Percentiles rank a stretch among this genome's conserved stretches.
Conservation (phyloP, 1,139 yeast species). For the Sugiyamaella castrensis region DNA sequence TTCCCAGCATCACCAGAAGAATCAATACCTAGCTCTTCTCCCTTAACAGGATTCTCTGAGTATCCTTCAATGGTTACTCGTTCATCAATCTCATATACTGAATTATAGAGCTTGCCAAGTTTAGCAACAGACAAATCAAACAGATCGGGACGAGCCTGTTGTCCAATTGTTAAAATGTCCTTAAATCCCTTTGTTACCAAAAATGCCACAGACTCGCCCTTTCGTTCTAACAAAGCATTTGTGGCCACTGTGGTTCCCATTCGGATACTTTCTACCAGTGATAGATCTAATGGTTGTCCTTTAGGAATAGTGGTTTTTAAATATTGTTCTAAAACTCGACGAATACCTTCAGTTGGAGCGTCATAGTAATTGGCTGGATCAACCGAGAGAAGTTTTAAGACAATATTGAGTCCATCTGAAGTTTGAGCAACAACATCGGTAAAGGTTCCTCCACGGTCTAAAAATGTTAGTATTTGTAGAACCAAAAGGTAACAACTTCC, state of each 20-base stretch:
- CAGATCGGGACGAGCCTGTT: constrained; percentile 69
- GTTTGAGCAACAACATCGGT: constrained; percentile 67
- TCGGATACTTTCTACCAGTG: constrained; percentile 54
- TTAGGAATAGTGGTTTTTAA: constrained; percentile 46
- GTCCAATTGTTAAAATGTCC: constrained; percentile 63
- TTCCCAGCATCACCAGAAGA: constrained; percentile 31
- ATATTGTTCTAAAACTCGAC: constrained; percentile 65
- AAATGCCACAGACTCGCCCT: constrained; percentile 63
- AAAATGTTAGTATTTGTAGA: background rate
- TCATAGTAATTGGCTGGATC: constrained; percentile 84
- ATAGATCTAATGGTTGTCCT: constrained; percentile 46
- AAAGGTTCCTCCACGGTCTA: constrained; percentile 66
- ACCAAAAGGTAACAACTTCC: too few species aligned
- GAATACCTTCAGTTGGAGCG: constrained; percentile 89
- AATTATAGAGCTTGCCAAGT: constrained; percentile 58
- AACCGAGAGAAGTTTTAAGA: constrained; percentile 73
- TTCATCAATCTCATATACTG: constrained; percentile 67
- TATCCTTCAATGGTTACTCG: constrained; percentile 68
- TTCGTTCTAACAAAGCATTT: constrained; percentile 65
- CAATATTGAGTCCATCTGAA: constrained; percentile 42
- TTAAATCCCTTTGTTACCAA: constrained; percentile 64
- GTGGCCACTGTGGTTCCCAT: constrained; percentile 86
- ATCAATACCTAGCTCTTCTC: constrained; percentile 23
- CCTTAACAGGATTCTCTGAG: constrained; percentile 54
- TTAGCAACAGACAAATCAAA: constrained; percentile 61